Percentiles rank a stretch among this genome's conserved stretches.
phyloP scores from a whole-genome alignment of 495 filamentous ascomycete species.

The Annulohypoxylon moriforme region DNA sequence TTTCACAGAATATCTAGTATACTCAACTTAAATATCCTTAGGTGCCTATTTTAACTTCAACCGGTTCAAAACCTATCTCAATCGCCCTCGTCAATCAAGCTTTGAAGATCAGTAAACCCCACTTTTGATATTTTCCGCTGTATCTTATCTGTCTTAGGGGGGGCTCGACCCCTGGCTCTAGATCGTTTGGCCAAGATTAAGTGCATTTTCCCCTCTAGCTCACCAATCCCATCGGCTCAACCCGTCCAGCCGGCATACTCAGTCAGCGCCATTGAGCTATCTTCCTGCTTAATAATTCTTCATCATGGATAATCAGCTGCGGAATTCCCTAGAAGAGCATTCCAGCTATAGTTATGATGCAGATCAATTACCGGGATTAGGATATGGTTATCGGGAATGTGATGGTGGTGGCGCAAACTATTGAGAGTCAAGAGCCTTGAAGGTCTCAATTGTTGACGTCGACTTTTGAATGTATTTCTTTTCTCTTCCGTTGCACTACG shows the following conservation, averaged over 20 bases:
- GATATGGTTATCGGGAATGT: not conserved
- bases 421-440: not conserved
- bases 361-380: not conserved
- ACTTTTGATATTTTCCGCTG: conserved; percentile 28
- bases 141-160: not conserved
- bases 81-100: not conserved
- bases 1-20: no score
- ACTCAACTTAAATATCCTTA: no score
- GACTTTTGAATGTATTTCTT: not conserved
- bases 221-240: conserved; percentile 12
- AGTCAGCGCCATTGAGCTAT: not conserved
- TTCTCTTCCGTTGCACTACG: not conserved
- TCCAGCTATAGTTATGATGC: conserved; percentile 10
- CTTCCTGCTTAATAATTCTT: conserved; percentile 24
- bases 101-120: conserved; percentile 7
- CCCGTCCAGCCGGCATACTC: not conserved
- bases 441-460: not conserved
- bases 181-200: conserved; percentile 8
- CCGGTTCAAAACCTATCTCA: not conserved
- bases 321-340: not conserved
- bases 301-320: conserved; percentile 21
- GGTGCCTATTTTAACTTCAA: not conserved
- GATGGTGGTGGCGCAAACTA: not conserved
- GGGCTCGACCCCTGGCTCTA: conserved; percentile 3
- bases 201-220: not conserved